Evolutionary conservation across 1,284 basidiomycete genomes (phyloP).

Genomic region (Retiboletus flavoniger): DNA sequence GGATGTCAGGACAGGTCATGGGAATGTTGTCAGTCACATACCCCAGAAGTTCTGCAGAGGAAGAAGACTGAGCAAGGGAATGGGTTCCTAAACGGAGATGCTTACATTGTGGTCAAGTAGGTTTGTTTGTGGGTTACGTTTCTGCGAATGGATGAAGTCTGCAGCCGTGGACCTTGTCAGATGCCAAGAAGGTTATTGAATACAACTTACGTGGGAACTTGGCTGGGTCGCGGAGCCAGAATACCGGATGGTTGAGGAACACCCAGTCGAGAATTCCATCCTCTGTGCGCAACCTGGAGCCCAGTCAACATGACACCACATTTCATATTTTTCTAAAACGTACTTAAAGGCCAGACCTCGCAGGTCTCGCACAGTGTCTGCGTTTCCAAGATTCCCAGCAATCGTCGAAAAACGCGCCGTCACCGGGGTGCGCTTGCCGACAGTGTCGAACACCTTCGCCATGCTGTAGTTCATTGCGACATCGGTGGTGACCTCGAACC

Average conservation of each 20-base stretch:
- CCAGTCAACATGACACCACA: neutral
- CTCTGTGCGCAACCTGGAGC: conserved; percentile 20
- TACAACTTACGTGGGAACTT: conserved; percentile 43
- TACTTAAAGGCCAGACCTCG: conserved; percentile 28
- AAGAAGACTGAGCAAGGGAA: neutral
- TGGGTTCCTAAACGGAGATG: neutral
- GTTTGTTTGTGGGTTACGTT: conserved; percentile 42
- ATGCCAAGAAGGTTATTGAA: neutral
- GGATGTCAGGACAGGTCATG: neutral
- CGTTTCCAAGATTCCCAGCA: conserved; percentile 43
- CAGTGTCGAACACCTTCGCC: conserved; percentile 19
- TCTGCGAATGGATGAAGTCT: conserved; percentile 54
- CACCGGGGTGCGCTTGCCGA: conserved; percentile 24
- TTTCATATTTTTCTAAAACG: neutral
- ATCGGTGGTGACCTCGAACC: conserved; percentile 43
- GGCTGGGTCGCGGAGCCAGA: conserved; percentile 40
- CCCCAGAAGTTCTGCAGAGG: conserved; percentile 23
- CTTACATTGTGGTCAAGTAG: conserved; percentile 16
- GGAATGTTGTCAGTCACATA: neutral
- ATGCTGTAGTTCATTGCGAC: conserved; percentile 45
- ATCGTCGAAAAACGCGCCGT: conserved; percentile 26
- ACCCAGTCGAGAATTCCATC: conserved; percentile 52
- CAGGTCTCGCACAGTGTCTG: conserved; percentile 43
- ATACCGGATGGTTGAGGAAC: conserved; percentile 45
- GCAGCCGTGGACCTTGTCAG: neutral